Conservation (phyloP, 108 stramenopile species). For the Cylindrotheca closterium region DNA sequence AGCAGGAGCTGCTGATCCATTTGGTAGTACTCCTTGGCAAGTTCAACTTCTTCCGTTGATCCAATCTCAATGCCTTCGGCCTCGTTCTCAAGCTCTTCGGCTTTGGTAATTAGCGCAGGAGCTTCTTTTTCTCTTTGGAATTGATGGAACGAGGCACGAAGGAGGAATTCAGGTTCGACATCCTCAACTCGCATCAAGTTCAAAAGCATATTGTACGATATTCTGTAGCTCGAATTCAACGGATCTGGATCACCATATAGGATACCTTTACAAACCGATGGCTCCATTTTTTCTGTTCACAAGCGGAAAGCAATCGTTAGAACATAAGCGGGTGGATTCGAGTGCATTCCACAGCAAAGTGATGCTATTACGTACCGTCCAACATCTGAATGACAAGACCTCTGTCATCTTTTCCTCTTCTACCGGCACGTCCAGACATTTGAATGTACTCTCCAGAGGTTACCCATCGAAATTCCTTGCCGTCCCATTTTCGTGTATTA, state of each 20-base stretch:
- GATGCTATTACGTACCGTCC: slow-evolving; percentile 34
- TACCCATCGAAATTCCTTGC: slow-evolving; percentile 88
- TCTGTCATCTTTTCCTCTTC: slow-evolving; percentile 97
- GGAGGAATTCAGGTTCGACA: slow-evolving; percentile 94
- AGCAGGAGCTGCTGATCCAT: slow-evolving; percentile 81
- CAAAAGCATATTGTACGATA: slow-evolving; percentile 99
- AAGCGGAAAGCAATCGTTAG: not conserved
- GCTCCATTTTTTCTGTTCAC: slow-evolving; percentile 99
- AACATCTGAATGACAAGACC: slow-evolving; percentile 99
- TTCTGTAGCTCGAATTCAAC: slow-evolving; percentile 93
- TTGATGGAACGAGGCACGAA: slow-evolving; percentile 95
- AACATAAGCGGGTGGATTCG: not conserved
- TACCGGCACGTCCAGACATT: slow-evolving; percentile 96
- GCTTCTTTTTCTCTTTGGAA: slow-evolving; percentile 93
- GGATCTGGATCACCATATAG: slow-evolving; percentile 94
- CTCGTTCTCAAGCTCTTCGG: slow-evolving; percentile 63
- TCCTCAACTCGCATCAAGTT: slow-evolving; percentile 99
- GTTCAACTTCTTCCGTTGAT: slow-evolving; percentile 54
- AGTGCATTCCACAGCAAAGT: not conserved
- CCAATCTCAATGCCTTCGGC: slow-evolving; percentile 58
- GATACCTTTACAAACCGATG: slow-evolving; percentile 92
- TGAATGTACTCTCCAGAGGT: slow-evolving; percentile 95
- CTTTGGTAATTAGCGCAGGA: slow-evolving; percentile 71
- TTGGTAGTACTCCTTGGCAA: slow-evolving; percentile 77
- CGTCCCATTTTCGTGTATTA: slow-evolving; percentile 96